Evolutionary conservation across 2,329 filamentous ascomycete genomes (phyloP).

Genomic region (Monosporascus cannonballus): DNA sequence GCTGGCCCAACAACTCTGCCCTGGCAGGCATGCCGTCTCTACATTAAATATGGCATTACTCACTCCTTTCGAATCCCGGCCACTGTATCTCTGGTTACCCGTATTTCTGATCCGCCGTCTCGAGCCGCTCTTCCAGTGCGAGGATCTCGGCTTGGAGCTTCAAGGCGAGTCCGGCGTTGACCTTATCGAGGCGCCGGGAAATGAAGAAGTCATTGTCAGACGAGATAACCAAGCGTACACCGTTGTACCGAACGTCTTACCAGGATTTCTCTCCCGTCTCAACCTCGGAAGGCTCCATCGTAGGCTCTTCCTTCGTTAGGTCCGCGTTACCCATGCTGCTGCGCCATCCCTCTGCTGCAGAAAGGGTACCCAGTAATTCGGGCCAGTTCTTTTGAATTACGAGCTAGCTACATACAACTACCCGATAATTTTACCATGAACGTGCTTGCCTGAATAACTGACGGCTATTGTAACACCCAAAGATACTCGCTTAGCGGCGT

Average conservation of each 20-base stretch:
- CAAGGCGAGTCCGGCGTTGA: conserved; percentile 25
- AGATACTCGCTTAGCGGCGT: too few relatives aligned
- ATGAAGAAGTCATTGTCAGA: conserved; percentile 27
- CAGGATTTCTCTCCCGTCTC: conserved; percentile 18
- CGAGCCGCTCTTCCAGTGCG: conserved; percentile 23
- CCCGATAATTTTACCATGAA: too few relatives aligned
- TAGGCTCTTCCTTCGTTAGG: background rate
- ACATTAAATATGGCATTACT: conserved; percentile 20
- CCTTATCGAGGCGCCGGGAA: conserved; percentile 25
- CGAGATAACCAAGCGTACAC: conserved; percentile 20
- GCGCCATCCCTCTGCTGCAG: too few relatives aligned
- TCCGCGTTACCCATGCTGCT: too few relatives aligned
- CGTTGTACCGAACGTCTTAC: conserved; percentile 25
- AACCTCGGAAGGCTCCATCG: background rate
- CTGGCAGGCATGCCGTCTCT: conserved; percentile 19
- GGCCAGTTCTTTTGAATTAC: too few relatives aligned
- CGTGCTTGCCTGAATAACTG: too few relatives aligned
- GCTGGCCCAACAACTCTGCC: conserved; percentile 5
- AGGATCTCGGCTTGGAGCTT: conserved; percentile 28
- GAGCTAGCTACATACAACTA: too few relatives aligned
- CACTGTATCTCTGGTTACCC: conserved; percentile 5
- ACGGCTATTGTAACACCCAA: too few relatives aligned
- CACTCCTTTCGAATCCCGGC: conserved; percentile 8
- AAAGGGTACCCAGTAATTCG: too few relatives aligned
- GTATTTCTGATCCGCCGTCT: conserved; percentile 15